Evolutionary conservation across 805 yeast genomes (phyloP), one percentile per base, ranked within the genome.

Genomic region (Ogataea zsoltii): DNA sequence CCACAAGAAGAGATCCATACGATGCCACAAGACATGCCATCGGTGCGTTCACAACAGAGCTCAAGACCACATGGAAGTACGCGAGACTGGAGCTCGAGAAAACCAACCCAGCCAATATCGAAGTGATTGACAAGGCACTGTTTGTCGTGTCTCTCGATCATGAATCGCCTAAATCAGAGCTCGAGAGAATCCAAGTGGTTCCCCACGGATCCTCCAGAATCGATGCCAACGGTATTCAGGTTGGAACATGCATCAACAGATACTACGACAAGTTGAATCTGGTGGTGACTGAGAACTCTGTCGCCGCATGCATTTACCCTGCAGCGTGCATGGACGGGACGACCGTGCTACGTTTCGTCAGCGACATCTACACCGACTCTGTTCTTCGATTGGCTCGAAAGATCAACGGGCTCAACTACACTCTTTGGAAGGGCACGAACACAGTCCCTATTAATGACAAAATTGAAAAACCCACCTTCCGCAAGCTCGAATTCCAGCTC

Each of bases 271-370:
- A 79, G 54, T 63, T 79, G 44, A 82, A 79, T 55, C 59, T 79
- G 40, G 68, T 79, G 14, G 73, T 79, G 9, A 76, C 83, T 3
- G 66, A 69, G 33, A 79, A 79, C 58, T 73, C 83, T 0, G 79
- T 77, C 17, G 82, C 82, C 1, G 84, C 83, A 3, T 70, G 79
- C 40, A 78, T 77, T 16, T 79, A 82, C 77, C 83, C 80, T 51
- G 73, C 79, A 11, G 69, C 80, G 2, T 70, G 77, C 17, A 77
- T 77, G 76, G 84, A 79, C 58, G 74, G 79, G 40, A 79, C 83
- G 3, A 75, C 82, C 2, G 80, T 79, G 33, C 63, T 79, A 46
- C 61, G 84, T 38, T 79, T 77, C 52, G 72, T 79, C 46, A 69
- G 80, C 58, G 84, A 79, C 54, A 74, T 79, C 38, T 79, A 77